Evolutionary conservation across 345 rosid genomes (phyloP), one percentile per base, ranked within the genome.

Genomic region (Brassica nigra): DNA sequence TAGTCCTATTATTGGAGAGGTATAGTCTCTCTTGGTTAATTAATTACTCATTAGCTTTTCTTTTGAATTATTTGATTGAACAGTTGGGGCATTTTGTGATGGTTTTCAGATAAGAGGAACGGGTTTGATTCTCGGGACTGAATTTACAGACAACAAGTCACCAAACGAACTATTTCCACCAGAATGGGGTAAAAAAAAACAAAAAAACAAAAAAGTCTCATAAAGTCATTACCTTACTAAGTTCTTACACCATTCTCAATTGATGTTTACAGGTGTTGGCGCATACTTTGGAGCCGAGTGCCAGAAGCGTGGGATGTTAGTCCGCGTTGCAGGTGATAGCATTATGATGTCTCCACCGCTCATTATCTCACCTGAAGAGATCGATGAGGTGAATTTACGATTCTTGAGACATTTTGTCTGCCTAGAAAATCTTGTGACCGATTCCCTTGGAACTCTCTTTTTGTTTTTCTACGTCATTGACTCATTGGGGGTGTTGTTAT

Each of bases 1-100:
- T 78, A 95, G 98, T 84, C 98, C 99, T 74, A 86, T 93, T 59
- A 76, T 90, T 65, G 98, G 99, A 63, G 99, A 95, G 96, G 97
- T 95, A 73, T 2, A 9, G n/a, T 4, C 33, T 42, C 14, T 34
- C 44, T 36, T 61, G 14, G 8, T 47, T 23, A 5, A 7, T 47
- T 23, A 5, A 6, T 11, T 49, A 8, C 68, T 65, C 12, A 30
- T 5, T 3, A 57, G 30, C 6, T 71, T 44, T 33, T 23, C 37
- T 39, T 8, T 30, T 39, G 37, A 71, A 71, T 58, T 42, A 65
- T 76, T 6, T 58, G n/a, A 70, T 9, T 58, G n/a, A 75, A 6
- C 58, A 27, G 14, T 72, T 58, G 33, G 1, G 14, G 8, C 39
- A 12, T 70, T 33, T 75, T 29, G 76, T 6, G 61, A 55, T 80